Percentiles rank a stretch among this genome's conserved stretches.
Evolutionary conservation across 768 basidiomycete genomes (phyloP).

Genomic region (Tremella fuciformis): DNA sequence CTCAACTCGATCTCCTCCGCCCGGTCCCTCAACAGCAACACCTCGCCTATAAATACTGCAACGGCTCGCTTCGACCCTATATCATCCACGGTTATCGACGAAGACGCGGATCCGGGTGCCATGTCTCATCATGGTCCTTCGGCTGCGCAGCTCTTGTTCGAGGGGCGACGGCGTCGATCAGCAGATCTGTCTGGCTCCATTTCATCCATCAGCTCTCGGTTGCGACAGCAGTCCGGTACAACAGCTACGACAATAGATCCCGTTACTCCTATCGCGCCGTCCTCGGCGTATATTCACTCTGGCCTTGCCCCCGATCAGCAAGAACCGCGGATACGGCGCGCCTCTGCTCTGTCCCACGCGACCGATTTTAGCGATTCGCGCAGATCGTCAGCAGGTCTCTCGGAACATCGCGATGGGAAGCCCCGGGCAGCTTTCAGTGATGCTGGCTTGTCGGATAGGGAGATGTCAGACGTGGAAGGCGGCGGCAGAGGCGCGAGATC

Average conservation of each 20-base stretch:
- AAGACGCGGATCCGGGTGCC: not conserved
- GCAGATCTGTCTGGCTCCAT: not conserved
- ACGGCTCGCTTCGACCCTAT: conserved; percentile 9
- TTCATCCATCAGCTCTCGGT: not conserved
- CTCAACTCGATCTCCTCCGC: not conserved
- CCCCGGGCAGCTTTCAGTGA: conserved; percentile 2
- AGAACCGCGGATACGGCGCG: conserved; percentile 3
- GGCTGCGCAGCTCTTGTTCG: not conserved
- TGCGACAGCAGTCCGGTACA: not conserved
- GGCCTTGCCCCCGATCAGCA: not conserved
- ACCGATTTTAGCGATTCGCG: conserved; percentile 2
- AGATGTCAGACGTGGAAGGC: conserved; percentile 2
- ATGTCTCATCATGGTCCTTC: not conserved
- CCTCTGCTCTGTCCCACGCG: not conserved
- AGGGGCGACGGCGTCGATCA: not conserved
- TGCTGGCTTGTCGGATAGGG: conserved; percentile 6
- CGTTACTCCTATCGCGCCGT: not conserved
- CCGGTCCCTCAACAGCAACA: not conserved
- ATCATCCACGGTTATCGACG: conserved; percentile 5
- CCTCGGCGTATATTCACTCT: not conserved
- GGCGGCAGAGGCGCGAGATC: conserved; percentile 13
- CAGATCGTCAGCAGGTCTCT: not conserved
- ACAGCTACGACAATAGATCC: not conserved
- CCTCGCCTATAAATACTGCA: not conserved
- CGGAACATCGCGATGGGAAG: not conserved